These are phyloP conservation scores for Dactylellina sp. DNA, from an alignment of 2,329 filamentous ascomycete genomes.

Conservation along the genomic window DNA sequence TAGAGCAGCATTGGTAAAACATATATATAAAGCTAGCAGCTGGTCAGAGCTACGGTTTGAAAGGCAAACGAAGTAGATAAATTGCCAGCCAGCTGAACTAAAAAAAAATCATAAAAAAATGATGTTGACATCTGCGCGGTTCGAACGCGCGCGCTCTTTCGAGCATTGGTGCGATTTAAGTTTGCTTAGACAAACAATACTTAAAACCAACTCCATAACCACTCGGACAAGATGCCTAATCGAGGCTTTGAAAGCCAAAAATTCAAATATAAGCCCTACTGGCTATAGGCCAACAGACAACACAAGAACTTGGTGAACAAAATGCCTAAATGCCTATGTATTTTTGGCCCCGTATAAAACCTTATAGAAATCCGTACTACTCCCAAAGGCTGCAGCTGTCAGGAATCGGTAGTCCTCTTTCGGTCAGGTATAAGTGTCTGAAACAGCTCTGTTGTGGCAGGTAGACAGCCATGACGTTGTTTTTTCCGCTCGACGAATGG, in stretches of 20 bases:
- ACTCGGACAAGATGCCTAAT: slow-evolving; percentile 58
- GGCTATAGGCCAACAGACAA: background rate
- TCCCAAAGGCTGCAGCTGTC: too few species aligned
- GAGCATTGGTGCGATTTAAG: slow-evolving; percentile 57
- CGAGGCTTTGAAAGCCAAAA: slow-evolving; percentile 25
- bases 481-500: too few species aligned
- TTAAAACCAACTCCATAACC: slow-evolving; percentile 58
- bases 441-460: too few species aligned
- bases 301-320: too few species aligned
- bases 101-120: slow-evolving; percentile 32
- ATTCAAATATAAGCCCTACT: slow-evolving; percentile 9
- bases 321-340: too few species aligned
- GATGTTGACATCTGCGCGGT: slow-evolving; percentile 57
- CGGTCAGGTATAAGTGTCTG: too few species aligned
- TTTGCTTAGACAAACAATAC: slow-evolving; percentile 50
- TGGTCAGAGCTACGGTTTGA: background rate
- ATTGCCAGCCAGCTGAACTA: background rate
- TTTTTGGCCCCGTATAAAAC: too few species aligned
- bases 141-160: slow-evolving; percentile 57
- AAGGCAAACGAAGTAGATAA: background rate
- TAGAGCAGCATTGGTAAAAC: too few species aligned
- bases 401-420: too few species aligned
- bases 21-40: too few species aligned
- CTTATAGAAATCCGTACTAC: too few species aligned
- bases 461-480: too few species aligned